These are phyloP conservation scores for Lasiodiplodia sp. DNA, from an alignment of 2,329 filamentous ascomycete genomes.

Conservation along the genomic window DNA sequence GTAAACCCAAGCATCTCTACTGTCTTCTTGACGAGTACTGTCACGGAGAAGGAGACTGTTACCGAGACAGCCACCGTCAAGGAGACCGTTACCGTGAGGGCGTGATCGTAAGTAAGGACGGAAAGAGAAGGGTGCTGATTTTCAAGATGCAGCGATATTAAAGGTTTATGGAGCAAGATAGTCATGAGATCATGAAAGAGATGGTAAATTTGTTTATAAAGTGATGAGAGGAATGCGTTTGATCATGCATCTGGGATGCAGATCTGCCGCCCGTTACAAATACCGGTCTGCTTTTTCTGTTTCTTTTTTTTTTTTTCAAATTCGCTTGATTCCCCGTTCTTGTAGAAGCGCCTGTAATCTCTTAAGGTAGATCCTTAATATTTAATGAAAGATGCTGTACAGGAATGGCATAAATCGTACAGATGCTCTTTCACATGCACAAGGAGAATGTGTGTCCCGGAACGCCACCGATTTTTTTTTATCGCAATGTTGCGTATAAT, in stretches of 20 bases:
- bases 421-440: conserved; percentile 3
- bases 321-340: conserved; percentile 14
- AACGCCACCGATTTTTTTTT: neutral
- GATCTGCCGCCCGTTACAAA: conserved; percentile 7
- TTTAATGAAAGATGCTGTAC: conserved; percentile 24
- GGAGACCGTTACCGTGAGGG: conserved; percentile 17
- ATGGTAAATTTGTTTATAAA: conserved; percentile 20
- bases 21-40: conserved; percentile 41
- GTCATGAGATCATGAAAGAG: conserved; percentile 22
- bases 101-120: neutral
- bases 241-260: conserved; percentile 27
- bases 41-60: conserved; percentile 39
- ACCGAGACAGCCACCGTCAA: conserved; percentile 19
- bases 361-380: conserved; percentile 28
- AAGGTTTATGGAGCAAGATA: conserved; percentile 16
- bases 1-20: conserved; percentile 33
- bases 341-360: conserved; percentile 19
- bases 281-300: neutral
- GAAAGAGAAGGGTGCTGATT: neutral
- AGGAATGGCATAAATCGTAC: neutral
- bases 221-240: neutral
- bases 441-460: neutral
- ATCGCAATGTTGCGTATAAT: neutral
- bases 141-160: neutral
- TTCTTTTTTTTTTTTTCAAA: neutral